These are phyloP conservation scores for Globisporangium canariense DNA, from an alignment of 352 stramenopile species.

Conservation along the genomic window DNA sequence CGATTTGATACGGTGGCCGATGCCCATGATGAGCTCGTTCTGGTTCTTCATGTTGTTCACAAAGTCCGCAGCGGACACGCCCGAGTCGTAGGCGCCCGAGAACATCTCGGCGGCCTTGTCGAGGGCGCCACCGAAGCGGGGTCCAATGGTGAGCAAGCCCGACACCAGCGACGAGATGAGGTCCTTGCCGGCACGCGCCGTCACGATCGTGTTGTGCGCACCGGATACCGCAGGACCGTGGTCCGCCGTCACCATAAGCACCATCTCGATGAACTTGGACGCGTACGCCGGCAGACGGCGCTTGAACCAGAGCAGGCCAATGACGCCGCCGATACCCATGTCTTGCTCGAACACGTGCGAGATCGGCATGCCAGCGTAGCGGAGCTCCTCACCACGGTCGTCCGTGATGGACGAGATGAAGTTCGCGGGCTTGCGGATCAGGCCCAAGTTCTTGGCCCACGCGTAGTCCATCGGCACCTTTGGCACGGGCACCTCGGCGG, in stretches of 20 bases:
- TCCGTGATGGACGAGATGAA: conserved; percentile 98
- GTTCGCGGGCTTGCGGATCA: conserved; percentile 96
- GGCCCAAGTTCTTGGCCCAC: conserved; percentile 94
- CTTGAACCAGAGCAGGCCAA: conserved; percentile 96
- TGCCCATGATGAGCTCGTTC: conserved; percentile 97
- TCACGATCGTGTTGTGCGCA: conserved; percentile 96
- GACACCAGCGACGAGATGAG: conserved; percentile 96
- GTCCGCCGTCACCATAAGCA: conserved; percentile 97
- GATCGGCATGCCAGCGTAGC: conserved; percentile 94
- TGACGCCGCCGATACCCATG: conserved; percentile 92
- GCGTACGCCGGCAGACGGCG: conserved; percentile 86
- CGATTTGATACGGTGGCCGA: conserved; percentile 96
- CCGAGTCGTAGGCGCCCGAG: conserved; percentile 86
- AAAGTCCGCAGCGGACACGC: conserved; percentile 87
- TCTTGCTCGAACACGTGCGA: conserved; percentile 94
- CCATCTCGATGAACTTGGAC: conserved; percentile 97
- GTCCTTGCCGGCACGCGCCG: conserved; percentile 94
- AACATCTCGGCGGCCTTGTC: conserved; percentile 95
- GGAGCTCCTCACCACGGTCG: conserved; percentile 95
- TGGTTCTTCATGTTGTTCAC: conserved; percentile 93
- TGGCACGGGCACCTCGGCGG: conserved; percentile 87
- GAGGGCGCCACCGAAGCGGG: conserved; percentile 94
- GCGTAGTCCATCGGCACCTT: conserved; percentile 97
- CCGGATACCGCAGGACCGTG: conserved; percentile 95
- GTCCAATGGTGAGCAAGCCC: conserved; percentile 95